Evolutionary conservation across 495 filamentous ascomycete genomes (phyloP).

Genomic region (Aspergillus coremiiformis): DNA sequence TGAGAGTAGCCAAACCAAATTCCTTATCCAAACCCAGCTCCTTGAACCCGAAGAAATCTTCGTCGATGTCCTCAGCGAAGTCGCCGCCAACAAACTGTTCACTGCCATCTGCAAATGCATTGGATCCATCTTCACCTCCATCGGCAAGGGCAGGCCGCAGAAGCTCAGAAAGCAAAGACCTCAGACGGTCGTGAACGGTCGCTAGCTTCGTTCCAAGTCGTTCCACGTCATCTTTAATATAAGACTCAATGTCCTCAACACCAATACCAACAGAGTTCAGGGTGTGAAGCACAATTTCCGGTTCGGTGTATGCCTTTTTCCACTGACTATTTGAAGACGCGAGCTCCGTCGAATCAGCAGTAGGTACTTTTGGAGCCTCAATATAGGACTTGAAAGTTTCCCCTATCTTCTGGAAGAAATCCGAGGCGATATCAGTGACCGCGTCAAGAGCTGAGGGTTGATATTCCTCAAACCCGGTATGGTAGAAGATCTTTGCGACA

Average conservation of each 20-base stretch:
- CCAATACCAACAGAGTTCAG: conserved; percentile 75
- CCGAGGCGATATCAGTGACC: conserved; percentile 80
- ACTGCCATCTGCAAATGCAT: conserved; percentile 89
- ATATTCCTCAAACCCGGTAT: conserved; percentile 95
- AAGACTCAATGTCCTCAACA: conserved; percentile 72
- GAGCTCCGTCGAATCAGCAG: conserved; percentile 31
- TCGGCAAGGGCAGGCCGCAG: conserved; percentile 82
- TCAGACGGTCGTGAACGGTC: conserved; percentile 88
- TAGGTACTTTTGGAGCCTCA: conserved; percentile 66
- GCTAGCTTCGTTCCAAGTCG: conserved; percentile 75
- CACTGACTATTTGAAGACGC: conserved; percentile 29
- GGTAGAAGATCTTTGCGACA: conserved; percentile 90
- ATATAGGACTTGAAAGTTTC: conserved; percentile 71
- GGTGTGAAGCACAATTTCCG: conserved; percentile 82
- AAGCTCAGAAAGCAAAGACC: conserved; percentile 78
- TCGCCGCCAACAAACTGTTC: conserved; percentile 96
- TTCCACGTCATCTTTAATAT: conserved; percentile 91
- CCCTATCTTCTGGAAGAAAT: conserved; percentile 81
- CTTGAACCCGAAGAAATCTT: conserved; percentile 99
- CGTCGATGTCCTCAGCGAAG: conserved; percentile 93
- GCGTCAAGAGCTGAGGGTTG: conserved; percentile 90
- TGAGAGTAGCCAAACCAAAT: conserved; percentile 74
- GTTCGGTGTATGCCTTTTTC: conserved; percentile 62
- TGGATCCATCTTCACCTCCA: conserved; percentile 73
- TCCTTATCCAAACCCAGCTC: conserved; percentile 88